Conservation (phyloP, 163 green algal genomes). For the Scenedesmus sp. region DNA sequence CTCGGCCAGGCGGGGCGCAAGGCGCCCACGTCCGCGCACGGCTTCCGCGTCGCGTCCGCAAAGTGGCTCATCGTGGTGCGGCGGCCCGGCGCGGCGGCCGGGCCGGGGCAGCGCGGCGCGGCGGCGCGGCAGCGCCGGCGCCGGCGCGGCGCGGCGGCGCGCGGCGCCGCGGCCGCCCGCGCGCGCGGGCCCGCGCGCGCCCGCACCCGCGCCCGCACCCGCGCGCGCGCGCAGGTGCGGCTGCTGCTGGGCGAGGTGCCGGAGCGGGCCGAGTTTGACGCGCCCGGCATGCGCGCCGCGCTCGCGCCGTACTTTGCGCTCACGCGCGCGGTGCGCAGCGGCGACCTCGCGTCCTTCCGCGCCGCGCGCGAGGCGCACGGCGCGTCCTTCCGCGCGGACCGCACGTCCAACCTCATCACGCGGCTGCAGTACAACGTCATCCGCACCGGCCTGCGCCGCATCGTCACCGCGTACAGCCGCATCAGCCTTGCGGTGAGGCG, state of each 20-base stretch:
- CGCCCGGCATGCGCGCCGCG: constrained; percentile 68
- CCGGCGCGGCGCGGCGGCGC: no score
- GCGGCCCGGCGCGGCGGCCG: background rate
- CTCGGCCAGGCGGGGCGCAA: constrained; percentile 71
- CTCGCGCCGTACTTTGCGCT: constrained; percentile 95
- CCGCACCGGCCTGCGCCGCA: constrained; percentile 89
- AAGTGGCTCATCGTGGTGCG: constrained; percentile 93
- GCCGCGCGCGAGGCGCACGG: constrained; percentile 53
- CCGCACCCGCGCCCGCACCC: constrained; percentile 53
- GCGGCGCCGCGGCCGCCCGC: background rate
- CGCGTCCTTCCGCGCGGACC: constrained; percentile 78
- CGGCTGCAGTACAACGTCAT: constrained; percentile 98
- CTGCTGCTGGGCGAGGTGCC: constrained; percentile 98
- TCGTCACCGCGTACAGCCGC: constrained; percentile 90
- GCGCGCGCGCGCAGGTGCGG: constrained; percentile 79
- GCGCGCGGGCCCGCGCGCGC: no score
- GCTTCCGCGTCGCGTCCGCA: constrained; percentile 86
- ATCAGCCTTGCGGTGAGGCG: constrained; percentile 63
- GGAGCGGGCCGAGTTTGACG: constrained; percentile 84
- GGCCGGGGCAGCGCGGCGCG: no score
- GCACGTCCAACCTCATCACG: constrained; percentile 88
- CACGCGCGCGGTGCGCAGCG: constrained; percentile 85
- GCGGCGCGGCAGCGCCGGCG: no score
- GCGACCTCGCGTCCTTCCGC: constrained; percentile 89
- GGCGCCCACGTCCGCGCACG: constrained; percentile 77